Conservation (phyloP, 495 filamentous ascomycete species). For the Hypoxylon subgilvum region DNA sequence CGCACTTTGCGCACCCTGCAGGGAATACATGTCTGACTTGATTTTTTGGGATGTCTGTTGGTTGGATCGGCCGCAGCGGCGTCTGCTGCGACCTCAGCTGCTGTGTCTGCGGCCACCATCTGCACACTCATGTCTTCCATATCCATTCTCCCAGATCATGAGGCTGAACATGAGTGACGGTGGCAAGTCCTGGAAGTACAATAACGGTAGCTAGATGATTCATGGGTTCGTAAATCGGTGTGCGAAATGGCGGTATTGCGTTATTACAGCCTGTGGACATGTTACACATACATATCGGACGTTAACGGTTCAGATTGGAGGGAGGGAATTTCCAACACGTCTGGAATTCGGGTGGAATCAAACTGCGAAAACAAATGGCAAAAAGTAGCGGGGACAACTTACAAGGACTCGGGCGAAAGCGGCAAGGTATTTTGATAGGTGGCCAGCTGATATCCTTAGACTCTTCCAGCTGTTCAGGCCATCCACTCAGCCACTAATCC, state of each 20-base stretch:
- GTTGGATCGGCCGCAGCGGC: constrained; percentile 40
- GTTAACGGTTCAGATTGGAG: constrained; percentile 24
- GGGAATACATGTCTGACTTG: constrained; percentile 52
- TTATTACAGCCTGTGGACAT: constrained; percentile 35
- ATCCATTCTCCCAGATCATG: constrained; percentile 41
- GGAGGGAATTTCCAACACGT: constrained; percentile 31
- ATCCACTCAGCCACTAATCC: no score
- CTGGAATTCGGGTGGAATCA: constrained; percentile 24
- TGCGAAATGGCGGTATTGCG: constrained; percentile 37
- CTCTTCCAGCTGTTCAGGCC: no score
- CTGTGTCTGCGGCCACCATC: constrained; percentile 43
- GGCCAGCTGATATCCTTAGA: no score
- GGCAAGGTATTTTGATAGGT: constrained; percentile 1
- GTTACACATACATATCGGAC: constrained; percentile 35
- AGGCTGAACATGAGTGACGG: constrained; percentile 29
- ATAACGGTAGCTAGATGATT: constrained; percentile 10
- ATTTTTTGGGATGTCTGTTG: constrained; percentile 44
- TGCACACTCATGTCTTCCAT: constrained; percentile 46
- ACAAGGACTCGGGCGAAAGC: constrained; percentile 36
- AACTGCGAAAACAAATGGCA: constrained; percentile 24
- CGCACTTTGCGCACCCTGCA: constrained; percentile 59
- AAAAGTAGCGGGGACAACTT: constrained; percentile 29
- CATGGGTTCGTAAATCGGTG: constrained; percentile 8
- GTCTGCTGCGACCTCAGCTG: constrained; percentile 44
- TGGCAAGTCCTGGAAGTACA: not conserved